Conservation (phyloP, 2,329 filamentous ascomycete species). For the Penicillium sp. region DNA sequence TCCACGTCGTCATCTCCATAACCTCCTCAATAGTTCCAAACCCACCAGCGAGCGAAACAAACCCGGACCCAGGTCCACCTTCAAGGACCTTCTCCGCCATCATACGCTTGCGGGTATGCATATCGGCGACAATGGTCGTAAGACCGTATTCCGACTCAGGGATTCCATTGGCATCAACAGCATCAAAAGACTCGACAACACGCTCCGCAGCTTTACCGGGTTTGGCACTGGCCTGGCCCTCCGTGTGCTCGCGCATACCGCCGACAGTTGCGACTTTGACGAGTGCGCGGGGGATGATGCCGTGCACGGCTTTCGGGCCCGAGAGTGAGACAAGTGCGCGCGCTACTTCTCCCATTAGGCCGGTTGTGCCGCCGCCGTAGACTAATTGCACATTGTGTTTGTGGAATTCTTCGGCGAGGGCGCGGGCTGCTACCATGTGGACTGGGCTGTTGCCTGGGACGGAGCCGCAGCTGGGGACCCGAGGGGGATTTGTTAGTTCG, state of each 20-base stretch:
- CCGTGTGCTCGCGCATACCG: slow-evolving; percentile 29
- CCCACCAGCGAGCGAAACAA: slow-evolving; percentile 82
- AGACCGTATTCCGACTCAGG: slow-evolving; percentile 62
- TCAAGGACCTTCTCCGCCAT: slow-evolving; percentile 87
- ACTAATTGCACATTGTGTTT: slow-evolving; percentile 76
- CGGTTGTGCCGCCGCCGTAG: slow-evolving; percentile 91
- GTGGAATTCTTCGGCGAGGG: slow-evolving; percentile 72
- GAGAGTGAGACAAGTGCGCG: slow-evolving; percentile 79
- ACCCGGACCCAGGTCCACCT: slow-evolving; percentile 79
- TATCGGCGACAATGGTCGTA: slow-evolving; percentile 87
- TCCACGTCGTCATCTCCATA: slow-evolving; percentile 92
- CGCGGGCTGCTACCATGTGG: slow-evolving; percentile 74
- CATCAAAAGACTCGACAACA: slow-evolving; percentile 53
- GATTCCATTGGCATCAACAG: slow-evolving; percentile 25
- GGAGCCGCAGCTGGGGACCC: slow-evolving; percentile 68
- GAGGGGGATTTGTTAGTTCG: slow-evolving; percentile 7
- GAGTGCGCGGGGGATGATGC: slow-evolving; percentile 86
- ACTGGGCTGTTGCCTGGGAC: slow-evolving; percentile 68
- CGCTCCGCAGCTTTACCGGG: slow-evolving; percentile 53
- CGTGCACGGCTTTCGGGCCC: slow-evolving; percentile 80
- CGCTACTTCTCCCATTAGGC: slow-evolving; percentile 92
- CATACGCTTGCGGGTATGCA: slow-evolving; percentile 92
- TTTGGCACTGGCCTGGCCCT: slow-evolving; percentile 39
- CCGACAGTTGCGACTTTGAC: slow-evolving; percentile 64
- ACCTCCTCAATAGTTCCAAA: slow-evolving; percentile 96